Percentiles rank a stretch among this genome's conserved stretches.
These are phyloP conservation scores for Penstemon barbatus DNA, from an alignment of 257 asterid genomes.

Conservation along the genomic window DNA sequence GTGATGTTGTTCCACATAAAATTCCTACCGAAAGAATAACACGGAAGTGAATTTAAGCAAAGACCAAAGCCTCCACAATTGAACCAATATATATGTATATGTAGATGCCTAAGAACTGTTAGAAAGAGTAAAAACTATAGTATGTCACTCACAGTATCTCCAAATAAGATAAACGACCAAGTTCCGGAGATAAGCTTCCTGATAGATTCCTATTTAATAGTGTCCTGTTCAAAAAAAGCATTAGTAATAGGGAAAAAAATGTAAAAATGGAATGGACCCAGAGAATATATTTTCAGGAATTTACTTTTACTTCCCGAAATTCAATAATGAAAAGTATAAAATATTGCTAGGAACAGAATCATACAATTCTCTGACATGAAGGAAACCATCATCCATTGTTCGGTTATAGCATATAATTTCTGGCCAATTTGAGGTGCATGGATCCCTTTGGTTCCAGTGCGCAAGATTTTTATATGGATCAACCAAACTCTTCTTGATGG, in stretches of 20 bases:
- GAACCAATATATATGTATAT: conserved; percentile 2
- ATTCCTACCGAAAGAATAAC: conserved; percentile 53
- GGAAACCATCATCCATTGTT: conserved; percentile 52
- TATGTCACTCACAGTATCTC: conserved; percentile 64
- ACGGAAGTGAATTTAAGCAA: conserved; percentile 13
- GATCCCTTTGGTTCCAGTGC: conserved; percentile 70
- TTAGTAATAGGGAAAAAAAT: not conserved
- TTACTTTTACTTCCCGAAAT: not conserved
- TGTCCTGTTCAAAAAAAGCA: conserved; percentile 39
- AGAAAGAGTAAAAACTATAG: conserved; percentile 13
- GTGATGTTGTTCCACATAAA: conserved; percentile 83
- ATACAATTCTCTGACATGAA: conserved; percentile 78
- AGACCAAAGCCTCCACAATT: not conserved
- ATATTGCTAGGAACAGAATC: conserved; percentile 30
- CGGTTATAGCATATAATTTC: conserved; percentile 64
- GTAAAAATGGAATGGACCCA: not conserved
- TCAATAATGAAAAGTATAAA: not conserved
- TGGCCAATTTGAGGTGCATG: conserved; percentile 69
- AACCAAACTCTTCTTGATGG: conserved; percentile 50
- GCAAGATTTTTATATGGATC: conserved; percentile 56
- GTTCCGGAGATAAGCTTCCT: conserved; percentile 76
- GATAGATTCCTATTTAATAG: conserved; percentile 54
- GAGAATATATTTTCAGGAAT: not conserved
- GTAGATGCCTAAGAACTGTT: conserved; percentile 10
- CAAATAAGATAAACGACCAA: conserved; percentile 67